Conservation (phyloP, 768 basidiomycete genomes). For the Suillus fuscotomentosus region DNA sequence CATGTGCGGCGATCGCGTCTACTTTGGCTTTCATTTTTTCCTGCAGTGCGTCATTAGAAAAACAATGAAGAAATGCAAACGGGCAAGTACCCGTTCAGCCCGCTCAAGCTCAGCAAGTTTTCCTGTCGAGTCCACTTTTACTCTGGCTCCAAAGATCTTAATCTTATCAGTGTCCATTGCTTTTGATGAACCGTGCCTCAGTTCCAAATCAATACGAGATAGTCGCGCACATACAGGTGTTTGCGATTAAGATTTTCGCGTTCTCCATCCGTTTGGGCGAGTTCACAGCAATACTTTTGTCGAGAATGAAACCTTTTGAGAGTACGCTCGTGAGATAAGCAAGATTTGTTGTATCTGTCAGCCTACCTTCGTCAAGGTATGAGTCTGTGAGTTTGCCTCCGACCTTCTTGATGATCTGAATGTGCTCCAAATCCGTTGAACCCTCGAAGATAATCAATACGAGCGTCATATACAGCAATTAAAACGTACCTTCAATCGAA, state of each 20-base stretch:
- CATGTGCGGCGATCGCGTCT: constrained; percentile 88
- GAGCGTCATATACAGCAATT: background rate
- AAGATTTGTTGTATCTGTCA: background rate
- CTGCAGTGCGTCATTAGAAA: constrained; percentile 35
- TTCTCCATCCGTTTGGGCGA: constrained; percentile 94
- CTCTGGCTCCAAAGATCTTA: constrained; percentile 96
- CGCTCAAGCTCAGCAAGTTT: constrained; percentile 98
- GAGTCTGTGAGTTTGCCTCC: constrained; percentile 98
- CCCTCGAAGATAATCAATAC: constrained; percentile 50
- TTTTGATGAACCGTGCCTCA: constrained; percentile 27
- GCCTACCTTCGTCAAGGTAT: constrained; percentile 90
- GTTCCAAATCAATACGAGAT: background rate
- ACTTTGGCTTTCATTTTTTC: constrained; percentile 99
- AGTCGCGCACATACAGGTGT: constrained; percentile 72
- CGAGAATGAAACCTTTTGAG: constrained; percentile 86
- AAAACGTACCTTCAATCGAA: constrained; percentile 74
- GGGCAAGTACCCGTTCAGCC: constrained; percentile 71
- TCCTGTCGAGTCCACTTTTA: constrained; percentile 94
- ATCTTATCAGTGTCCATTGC: constrained; percentile 99
- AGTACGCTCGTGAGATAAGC: background rate
- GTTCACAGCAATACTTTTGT: constrained; percentile 92
- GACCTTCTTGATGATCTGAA: constrained; percentile 99
- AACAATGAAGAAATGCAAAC: background rate
- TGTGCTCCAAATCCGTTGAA: constrained; percentile 94
- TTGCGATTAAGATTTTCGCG: constrained; percentile 94